Evolutionary conservation across 148 eudicot species (phyloP).

Genomic region (Nepenthes mirabilis): DNA sequence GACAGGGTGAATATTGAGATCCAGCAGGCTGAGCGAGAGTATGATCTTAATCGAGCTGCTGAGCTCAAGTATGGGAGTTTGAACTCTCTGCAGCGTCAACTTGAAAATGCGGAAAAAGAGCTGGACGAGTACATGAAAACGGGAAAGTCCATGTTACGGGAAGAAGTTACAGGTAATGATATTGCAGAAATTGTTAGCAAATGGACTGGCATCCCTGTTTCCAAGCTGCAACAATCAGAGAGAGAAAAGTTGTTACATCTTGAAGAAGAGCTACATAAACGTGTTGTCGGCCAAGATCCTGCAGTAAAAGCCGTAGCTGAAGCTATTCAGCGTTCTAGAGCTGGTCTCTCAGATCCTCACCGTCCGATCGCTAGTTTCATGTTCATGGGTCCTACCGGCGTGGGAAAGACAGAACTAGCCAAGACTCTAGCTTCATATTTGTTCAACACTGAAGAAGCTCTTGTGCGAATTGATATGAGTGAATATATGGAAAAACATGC

Average conservation of each 20-base stretch:
- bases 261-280: conserved; percentile 85
- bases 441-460: conserved; percentile 88
- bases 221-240: conserved; percentile 87
- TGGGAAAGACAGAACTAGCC: conserved; percentile 91
- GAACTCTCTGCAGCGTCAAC: conserved; percentile 78
- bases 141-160: conserved; percentile 94
- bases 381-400: conserved; percentile 99
- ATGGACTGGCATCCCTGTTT: conserved; percentile 97
- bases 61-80: conserved; percentile 95
- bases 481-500: conserved; percentile 93
- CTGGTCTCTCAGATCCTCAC: conserved; percentile 92
- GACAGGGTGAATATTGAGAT: conserved; percentile 95
- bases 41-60: conserved; percentile 93
- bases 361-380: conserved; percentile 90
- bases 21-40: conserved; percentile 91
- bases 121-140: conserved; percentile 73
- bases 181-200: conserved; percentile 97
- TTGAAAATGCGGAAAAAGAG: conserved; percentile 76
- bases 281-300: conserved; percentile 89
- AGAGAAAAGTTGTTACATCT: conserved; percentile 71
- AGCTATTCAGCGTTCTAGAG: conserved; percentile 93
- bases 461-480: conserved; percentile 90
- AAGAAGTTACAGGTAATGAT: conserved; percentile 78
- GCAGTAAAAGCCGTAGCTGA: conserved; percentile 86
- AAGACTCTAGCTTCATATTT: conserved; percentile 72